Evolutionary conservation across 2,329 filamentous ascomycete genomes (phyloP).

Genomic region (Blastomyces parvus): DNA sequence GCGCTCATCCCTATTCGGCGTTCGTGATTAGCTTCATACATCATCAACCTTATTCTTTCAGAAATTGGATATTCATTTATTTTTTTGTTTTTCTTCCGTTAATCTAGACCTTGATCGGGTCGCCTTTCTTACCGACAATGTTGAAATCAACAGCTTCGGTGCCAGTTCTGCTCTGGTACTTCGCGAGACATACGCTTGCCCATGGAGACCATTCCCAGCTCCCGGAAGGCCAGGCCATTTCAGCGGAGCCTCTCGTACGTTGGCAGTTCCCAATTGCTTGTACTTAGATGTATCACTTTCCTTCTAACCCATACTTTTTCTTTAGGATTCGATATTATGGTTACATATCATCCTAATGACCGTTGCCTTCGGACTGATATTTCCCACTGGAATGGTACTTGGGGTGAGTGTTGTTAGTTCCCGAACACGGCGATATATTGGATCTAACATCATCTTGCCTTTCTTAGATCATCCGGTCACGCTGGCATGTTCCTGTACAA

Average conservation of each 20-base stretch:
- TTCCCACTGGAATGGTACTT: slow-evolving; percentile 89
- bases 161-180: slow-evolving; percentile 1
- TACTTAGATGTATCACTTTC: background rate
- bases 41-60: background rate
- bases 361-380: slow-evolving; percentile 80
- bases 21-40: background rate
- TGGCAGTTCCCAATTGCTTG: slow-evolving; percentile 18
- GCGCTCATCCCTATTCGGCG: background rate
- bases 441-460: background rate
- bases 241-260: slow-evolving; percentile 63
- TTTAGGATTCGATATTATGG: slow-evolving; percentile 74
- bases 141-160: background rate
- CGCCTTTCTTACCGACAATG: background rate
- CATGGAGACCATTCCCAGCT: slow-evolving; percentile 52
- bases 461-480: slow-evolving; percentile 67
- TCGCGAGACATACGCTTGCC: slow-evolving; percentile 27
- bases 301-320: background rate
- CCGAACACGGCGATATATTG: background rate
- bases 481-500: slow-evolving; percentile 91
- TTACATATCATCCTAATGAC: slow-evolving; percentile 84
- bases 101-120: background rate
- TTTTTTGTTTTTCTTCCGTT: background rate
- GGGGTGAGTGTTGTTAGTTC: slow-evolving; percentile 51
- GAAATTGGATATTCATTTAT: background rate
- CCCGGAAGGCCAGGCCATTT: slow-evolving; percentile 58